Base-by-base conservation (phyloP, 176 grass and related monocot species). In the Puya raimondii region DNA sequence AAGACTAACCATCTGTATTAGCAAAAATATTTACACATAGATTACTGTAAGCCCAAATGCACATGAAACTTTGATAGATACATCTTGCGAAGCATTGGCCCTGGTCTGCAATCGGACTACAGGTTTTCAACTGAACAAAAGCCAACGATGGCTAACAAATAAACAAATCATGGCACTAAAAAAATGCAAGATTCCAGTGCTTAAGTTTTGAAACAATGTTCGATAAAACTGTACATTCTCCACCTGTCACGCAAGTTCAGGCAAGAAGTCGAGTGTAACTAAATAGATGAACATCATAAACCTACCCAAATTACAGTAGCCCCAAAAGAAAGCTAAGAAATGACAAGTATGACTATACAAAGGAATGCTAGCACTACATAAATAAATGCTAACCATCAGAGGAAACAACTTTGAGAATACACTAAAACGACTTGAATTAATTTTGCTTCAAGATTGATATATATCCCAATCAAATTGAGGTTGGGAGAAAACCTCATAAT, bases 401-500 rank as follows among this genome's bases (percentile, higher is more conserved):
- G 72, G 33, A 50, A 72, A 65, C 73, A 63, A 53, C 49, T 47
- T 51, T 9, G 11, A 79, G 13, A 79, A 78, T 64, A 63, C 56
- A 61, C 56, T 21, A 80, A 79, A 84, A 59, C 69, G 76, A 70
- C 53, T 73, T 77, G 74, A 72, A 72, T 79, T 71, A 61, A 75
- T 48, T 71, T 80, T 64, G 20, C 74, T 85, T 87, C 85, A 90
- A 63, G 82, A 80, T 78, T 91, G 86, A 82, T 91, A 99, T 70
- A 84, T 73, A 73, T 88, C 81, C 94, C 94, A 99, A 78, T 99
- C 87, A 67, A 99, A 67, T 47, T 89, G 83, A 72, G 87, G 87
- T 81, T 91, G 83, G 23, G 94, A 93, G 82, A 99, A 99, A 69
- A 93, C 82, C 75, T 99, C 94, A 71, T 93, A 99, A 72, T 99